Evolutionary conservation across 1,139 yeast species (phyloP).

Genomic region (Taiozyma sp.): DNA sequence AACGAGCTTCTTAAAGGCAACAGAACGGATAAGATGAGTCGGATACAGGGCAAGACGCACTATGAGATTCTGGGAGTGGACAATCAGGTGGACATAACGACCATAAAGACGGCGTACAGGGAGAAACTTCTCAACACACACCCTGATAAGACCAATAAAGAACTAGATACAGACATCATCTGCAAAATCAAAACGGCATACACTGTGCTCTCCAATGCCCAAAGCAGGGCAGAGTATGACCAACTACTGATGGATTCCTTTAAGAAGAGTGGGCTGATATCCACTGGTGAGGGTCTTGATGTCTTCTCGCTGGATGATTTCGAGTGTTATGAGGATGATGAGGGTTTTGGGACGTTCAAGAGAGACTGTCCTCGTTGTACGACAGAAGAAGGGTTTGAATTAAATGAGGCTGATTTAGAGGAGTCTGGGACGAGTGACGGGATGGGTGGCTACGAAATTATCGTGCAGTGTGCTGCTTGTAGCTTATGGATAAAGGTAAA

Average conservation of each 20-base stretch:
- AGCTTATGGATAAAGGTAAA: slow-evolving; percentile 79
- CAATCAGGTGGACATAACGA: slow-evolving; percentile 32
- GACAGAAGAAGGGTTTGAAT: slow-evolving; percentile 44
- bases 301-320: slow-evolving; percentile 61
- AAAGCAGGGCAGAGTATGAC: slow-evolving; percentile 44
- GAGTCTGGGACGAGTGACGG: slow-evolving; percentile 44
- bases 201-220: slow-evolving; percentile 39
- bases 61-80: slow-evolving; percentile 53
- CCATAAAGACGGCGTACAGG: slow-evolving; percentile 60
- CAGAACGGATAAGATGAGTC: neutral
- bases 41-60: slow-evolving; percentile 18
- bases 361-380: slow-evolving; percentile 76
- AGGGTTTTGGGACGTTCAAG: slow-evolving; percentile 32
- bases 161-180: slow-evolving; percentile 25
- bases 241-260: slow-evolving; percentile 33
- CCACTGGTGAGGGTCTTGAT: slow-evolving; percentile 66
- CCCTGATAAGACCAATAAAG: slow-evolving; percentile 60
- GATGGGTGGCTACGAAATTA: slow-evolving; percentile 57
- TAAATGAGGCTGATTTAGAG: slow-evolving; percentile 59
- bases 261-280: slow-evolving; percentile 44
- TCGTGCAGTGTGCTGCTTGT: slow-evolving; percentile 77
- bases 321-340: slow-evolving; percentile 28
- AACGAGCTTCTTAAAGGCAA: neutral
- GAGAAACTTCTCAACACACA: slow-evolving; percentile 55
- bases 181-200: slow-evolving; percentile 59